These are phyloP conservation scores for Termitomyces sp. DNA, from an alignment of 768 basidiomycete species.

Conservation along the genomic window DNA sequence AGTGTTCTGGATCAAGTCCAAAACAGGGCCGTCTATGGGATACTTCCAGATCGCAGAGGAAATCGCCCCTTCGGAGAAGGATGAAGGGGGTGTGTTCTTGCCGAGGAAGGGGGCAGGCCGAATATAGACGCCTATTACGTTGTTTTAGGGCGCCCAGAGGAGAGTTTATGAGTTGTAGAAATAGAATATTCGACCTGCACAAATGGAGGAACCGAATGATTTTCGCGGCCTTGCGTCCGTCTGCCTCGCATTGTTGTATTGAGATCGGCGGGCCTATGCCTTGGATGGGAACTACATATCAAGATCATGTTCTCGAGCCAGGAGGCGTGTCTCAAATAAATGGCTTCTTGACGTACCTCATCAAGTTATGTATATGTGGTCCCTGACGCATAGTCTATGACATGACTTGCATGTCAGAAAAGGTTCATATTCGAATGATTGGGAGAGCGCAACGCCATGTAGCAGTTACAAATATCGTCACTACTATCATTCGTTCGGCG, in stretches of 20 bases:
- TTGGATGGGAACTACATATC: constrained; percentile 15
- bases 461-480: neutral
- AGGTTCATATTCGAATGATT: constrained; percentile 1
- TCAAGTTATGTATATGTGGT: constrained; percentile 8
- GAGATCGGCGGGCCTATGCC: constrained; percentile 11
- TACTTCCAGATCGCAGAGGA: constrained; percentile 21
- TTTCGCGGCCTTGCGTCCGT: constrained; percentile 11
- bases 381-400: constrained; percentile 10
- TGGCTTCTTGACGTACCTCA: constrained; percentile 16
- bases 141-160: constrained; percentile 4
- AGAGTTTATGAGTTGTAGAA: constrained; percentile 6
- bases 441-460: neutral
- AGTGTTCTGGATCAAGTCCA: constrained; percentile 27
- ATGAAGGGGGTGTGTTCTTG: constrained; percentile 14
- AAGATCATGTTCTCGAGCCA: constrained; percentile 1
- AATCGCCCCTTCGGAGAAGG: constrained; percentile 19
- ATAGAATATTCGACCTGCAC: constrained; percentile 9
- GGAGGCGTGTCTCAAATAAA: constrained; percentile 8
- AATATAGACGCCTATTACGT: constrained; percentile 27
- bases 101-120: constrained; percentile 19
- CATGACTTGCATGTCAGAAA: neutral
- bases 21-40: constrained; percentile 24
- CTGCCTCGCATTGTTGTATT: constrained; percentile 14
- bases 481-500: neutral
- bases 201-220: constrained; percentile 21